Conservation (phyloP, 2,329 filamentous ascomycete species). For the Arthrobotrys sphaeroides region DNA sequence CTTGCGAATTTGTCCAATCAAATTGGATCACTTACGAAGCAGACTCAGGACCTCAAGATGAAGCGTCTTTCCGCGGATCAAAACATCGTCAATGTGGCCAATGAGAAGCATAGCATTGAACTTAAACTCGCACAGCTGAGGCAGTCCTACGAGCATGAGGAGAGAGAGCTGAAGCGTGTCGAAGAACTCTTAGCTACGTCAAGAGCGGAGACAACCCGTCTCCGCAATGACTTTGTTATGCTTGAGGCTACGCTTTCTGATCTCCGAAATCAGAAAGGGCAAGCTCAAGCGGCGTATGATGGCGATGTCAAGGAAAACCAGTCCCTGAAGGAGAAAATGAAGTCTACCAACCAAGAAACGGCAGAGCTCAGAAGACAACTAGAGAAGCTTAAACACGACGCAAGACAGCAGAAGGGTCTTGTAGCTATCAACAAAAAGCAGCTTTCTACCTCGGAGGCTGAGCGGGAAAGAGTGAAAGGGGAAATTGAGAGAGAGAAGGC, state of each 20-base stretch:
- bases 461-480: conserved; percentile 84
- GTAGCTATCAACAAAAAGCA: conserved; percentile 99
- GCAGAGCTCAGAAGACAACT: conserved; percentile 85
- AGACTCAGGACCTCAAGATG: conserved; percentile 91
- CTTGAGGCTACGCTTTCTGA: conserved; percentile 84
- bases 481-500: conserved; percentile 77
- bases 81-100: conserved; percentile 80
- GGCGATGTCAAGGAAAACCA: conserved; percentile 89
- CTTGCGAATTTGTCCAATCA: conserved; percentile 96
- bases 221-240: conserved; percentile 83
- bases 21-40: conserved; percentile 85
- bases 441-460: conserved; percentile 84
- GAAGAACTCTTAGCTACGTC: conserved; percentile 83
- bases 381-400: conserved; percentile 91
- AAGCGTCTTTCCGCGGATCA: conserved; percentile 82
- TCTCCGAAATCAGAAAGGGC: conserved; percentile 81
- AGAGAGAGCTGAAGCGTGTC: conserved; percentile 81
- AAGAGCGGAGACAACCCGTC: conserved; percentile 80
- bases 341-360: conserved; percentile 81
- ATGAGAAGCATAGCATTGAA: conserved; percentile 94
- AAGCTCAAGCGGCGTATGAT: conserved; percentile 77
- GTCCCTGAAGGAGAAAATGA: conserved; percentile 85
- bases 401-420: conserved; percentile 92
- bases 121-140: conserved; percentile 85
- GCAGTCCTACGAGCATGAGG: conserved; percentile 90